Percentiles rank a stretch among this genome's conserved stretches.
These are phyloP conservation scores for Teunomyces tritomae DNA, from an alignment of 805 yeast species.

Conservation along the genomic window DNA sequence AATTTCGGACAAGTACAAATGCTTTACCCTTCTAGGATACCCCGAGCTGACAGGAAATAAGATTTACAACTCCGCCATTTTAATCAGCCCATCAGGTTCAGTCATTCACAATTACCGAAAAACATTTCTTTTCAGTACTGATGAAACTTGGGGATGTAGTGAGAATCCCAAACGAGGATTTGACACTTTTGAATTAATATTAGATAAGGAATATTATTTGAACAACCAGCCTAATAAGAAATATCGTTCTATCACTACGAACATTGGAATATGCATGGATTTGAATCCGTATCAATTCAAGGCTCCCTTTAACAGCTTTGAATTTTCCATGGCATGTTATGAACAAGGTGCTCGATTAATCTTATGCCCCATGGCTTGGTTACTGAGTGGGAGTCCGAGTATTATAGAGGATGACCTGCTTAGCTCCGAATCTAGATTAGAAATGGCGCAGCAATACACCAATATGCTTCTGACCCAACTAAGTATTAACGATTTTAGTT, in stretches of 20 bases:
- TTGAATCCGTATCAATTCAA: slow-evolving; percentile 80
- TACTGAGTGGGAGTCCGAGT: slow-evolving; percentile 50
- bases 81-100: slow-evolving; percentile 58
- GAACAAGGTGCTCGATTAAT: slow-evolving; percentile 51
- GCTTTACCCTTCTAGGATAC: slow-evolving; percentile 77
- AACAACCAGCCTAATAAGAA: slow-evolving; percentile 3
- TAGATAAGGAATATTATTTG: slow-evolving; percentile 19
- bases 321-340: slow-evolving; percentile 58
- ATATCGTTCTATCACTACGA: slow-evolving; percentile 26
- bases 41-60: slow-evolving; percentile 52
- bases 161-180: slow-evolving; percentile 65
- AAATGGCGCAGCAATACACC: neutral
- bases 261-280: slow-evolving; percentile 93
- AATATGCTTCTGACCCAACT: neutral
- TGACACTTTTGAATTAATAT: slow-evolving; percentile 43
- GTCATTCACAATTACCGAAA: slow-evolving; percentile 69
- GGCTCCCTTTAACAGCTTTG: slow-evolving; percentile 74
- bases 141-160: slow-evolving; percentile 73
- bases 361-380: slow-evolving; percentile 87
- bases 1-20: slow-evolving; percentile 47
- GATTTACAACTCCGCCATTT: slow-evolving; percentile 70
- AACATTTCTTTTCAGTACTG: slow-evolving; percentile 73
- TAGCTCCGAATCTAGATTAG: slow-evolving; percentile 5
- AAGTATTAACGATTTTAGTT: slow-evolving; percentile 5
- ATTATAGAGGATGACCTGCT: slow-evolving; percentile 7